These are phyloP conservation scores for Trichosporon coremiiforme DNA, from an alignment of 1,284 basidiomycete genomes.

Conservation along the genomic window DNA sequence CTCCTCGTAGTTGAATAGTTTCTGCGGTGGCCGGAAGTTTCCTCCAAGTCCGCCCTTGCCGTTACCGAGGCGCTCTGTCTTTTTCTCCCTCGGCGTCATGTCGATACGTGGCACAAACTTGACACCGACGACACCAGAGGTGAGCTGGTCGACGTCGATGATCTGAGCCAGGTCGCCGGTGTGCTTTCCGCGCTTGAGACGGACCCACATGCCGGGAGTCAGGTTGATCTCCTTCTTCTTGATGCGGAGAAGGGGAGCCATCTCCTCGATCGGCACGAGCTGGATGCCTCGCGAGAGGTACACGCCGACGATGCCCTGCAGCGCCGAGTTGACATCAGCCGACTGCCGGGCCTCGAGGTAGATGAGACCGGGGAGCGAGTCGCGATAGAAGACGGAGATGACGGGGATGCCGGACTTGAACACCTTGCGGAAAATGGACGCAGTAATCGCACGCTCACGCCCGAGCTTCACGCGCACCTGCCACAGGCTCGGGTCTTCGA, in stretches of 20 bases:
- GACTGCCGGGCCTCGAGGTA: constrained; percentile 92
- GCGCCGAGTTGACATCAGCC: constrained; percentile 81
- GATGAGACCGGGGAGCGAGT: constrained; percentile 91
- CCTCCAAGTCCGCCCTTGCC: constrained; percentile 38
- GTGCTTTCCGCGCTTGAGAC: constrained; percentile 91
- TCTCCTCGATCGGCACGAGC: constrained; percentile 95
- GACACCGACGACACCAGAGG: constrained; percentile 69
- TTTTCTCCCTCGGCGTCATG: constrained; percentile 84
- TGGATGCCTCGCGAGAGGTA: constrained; percentile 75
- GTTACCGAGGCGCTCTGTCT: constrained; percentile 61
- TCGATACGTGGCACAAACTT: constrained; percentile 97
- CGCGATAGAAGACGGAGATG: constrained; percentile 90
- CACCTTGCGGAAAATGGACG: constrained; percentile 91
- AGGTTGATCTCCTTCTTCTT: constrained; percentile 90
- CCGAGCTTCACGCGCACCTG: constrained; percentile 92
- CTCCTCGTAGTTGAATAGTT: constrained; percentile 93
- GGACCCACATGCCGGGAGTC: constrained; percentile 88
- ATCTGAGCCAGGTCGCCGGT: constrained; percentile 94
- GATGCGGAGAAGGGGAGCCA: constrained; percentile 93
- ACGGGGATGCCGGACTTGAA: constrained; percentile 72
- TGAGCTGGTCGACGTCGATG: constrained; percentile 90
- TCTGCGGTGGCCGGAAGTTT: constrained; percentile 73
- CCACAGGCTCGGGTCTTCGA: constrained; percentile 94
- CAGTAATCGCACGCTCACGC: constrained; percentile 87
- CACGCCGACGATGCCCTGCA: constrained; percentile 87